Base-by-base conservation (phyloP, 2,329 filamentous ascomycete genomes). In the Exophiala bonariae region DNA sequence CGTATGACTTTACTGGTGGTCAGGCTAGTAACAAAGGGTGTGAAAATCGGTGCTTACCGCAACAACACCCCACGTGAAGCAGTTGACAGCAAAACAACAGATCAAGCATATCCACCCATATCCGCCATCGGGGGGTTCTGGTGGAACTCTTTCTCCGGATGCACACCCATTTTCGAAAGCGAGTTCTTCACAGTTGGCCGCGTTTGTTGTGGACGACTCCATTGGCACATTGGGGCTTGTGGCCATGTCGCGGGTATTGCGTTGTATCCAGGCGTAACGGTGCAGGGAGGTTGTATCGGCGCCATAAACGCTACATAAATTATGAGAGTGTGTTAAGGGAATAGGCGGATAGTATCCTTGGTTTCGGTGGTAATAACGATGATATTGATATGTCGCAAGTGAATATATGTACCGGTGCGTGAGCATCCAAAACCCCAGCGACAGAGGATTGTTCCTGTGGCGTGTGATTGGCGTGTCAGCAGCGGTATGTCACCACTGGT, bases 31-130 rank as follows among this genome's bases (percentile, higher is more conserved):
- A 8, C 23, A n/a, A 39, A 38, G 14, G 11, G 18, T 6, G 8
- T 42, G 44, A 38, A 20, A 38, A 11, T 14, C 34, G 30, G 28
- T 42, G 26, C 56, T 39, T 47, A 62, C 60, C 13, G 59, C 37
- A n/a, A 54, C 49, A 18, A 63, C 39, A 3, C 63, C 63, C 63
- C 63, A 65, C 5, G 57, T 61, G 47, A 64, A 62, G 13, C 54
- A 56, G 40, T 65, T 65, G 45, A 61, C 54, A n/a, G 50, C 41
- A 47, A 63, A 63, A 6, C 49, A 57, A 2, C 52, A 49, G 3
- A 45, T 46, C 19, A 61, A 35, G 44, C 48, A 46, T 5, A 65
- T 47, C 63, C 63, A 66, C 23, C 61, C 63, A 45, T 65, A 65
- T 2, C 63, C 63, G 2, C 63, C 61, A 33, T 65, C 59, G 2